phyloP scores from a whole-genome alignment of 306 rosid genomes.

The Arachis stenosperma region DNA sequence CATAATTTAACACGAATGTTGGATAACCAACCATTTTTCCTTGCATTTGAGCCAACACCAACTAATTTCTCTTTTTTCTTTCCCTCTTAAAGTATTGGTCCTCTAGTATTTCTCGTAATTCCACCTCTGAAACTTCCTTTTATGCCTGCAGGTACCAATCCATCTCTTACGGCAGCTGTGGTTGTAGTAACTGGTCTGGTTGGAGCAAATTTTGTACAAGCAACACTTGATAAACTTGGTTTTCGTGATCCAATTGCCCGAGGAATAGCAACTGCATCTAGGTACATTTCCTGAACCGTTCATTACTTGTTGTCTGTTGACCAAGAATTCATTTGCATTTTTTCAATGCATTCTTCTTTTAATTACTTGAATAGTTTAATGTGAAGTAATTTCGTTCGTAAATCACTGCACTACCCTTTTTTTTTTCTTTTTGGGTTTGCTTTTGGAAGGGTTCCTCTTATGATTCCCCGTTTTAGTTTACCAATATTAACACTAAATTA shows the following conservation, averaged over 20 bases:
- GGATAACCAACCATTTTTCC: too few relatives aligned
- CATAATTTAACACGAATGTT: background rate
- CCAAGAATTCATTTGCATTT: conserved; percentile 7
- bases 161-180: conserved; percentile 90
- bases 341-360: conserved; percentile 10
- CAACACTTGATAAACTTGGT: conserved; percentile 70
- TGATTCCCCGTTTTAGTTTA: too few relatives aligned
- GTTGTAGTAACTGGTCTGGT: conserved; percentile 93
- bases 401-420: too few relatives aligned
- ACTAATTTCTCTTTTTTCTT: too few relatives aligned
- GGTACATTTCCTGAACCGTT: conserved; percentile 50
- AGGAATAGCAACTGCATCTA: conserved; percentile 98
- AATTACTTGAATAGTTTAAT: conserved; percentile 1
- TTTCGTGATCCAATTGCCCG: conserved; percentile 93
- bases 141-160: conserved; percentile 68
- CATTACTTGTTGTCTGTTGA: background rate
- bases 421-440: too few relatives aligned
- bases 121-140: conserved; percentile 25
- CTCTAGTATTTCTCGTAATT: background rate
- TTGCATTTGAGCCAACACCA: too few relatives aligned
- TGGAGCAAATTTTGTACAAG: conserved; percentile 96
- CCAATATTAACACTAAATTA: background rate
- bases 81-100: too few relatives aligned
- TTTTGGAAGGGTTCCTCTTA: too few relatives aligned
- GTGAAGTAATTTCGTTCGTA: background rate